Conservation (phyloP, 345 rosid genomes). For the Lepidium didymum region DNA sequence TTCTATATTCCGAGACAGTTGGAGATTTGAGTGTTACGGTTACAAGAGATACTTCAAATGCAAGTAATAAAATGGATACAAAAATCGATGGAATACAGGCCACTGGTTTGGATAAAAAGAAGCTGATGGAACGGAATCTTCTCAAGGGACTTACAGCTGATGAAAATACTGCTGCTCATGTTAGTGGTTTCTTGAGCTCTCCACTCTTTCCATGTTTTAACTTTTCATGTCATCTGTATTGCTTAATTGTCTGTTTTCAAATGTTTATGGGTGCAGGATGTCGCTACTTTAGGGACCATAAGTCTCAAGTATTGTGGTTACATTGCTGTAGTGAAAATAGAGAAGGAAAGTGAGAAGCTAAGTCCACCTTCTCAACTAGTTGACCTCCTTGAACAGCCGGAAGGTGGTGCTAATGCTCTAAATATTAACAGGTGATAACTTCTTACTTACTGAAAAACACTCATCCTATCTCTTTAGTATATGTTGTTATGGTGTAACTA, state of each 20-base stretch:
- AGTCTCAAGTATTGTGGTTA: constrained; percentile 85
- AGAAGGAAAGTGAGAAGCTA: constrained; percentile 41
- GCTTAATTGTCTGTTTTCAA: background rate
- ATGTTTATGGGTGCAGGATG: constrained; percentile 54
- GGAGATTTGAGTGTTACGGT: constrained; percentile 67
- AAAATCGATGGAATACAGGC: constrained; percentile 85
- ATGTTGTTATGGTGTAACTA: background rate
- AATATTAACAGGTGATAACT: constrained; percentile 73
- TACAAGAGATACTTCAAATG: constrained; percentile 56
- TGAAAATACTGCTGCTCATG: constrained; percentile 94
- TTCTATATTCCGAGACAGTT: constrained; percentile 47
- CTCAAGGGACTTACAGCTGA: constrained; percentile 97
- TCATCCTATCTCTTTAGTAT: background rate
- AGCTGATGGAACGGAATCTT: constrained; percentile 67
- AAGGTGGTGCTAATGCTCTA: constrained; percentile 97
- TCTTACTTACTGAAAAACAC: background rate
- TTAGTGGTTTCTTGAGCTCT: constrained; percentile 37
- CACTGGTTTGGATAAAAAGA: constrained; percentile 48
- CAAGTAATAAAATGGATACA: constrained; percentile 79
- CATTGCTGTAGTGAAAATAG: constrained; percentile 70
- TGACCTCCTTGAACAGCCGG: constrained; percentile 82
- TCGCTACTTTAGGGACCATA: constrained; percentile 68
- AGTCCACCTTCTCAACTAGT: constrained; percentile 47
- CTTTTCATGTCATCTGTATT: background rate
- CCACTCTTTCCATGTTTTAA: background rate